Base-by-base conservation (phyloP, 306 rosid genomes). In the Dryas drummondii region DNA sequence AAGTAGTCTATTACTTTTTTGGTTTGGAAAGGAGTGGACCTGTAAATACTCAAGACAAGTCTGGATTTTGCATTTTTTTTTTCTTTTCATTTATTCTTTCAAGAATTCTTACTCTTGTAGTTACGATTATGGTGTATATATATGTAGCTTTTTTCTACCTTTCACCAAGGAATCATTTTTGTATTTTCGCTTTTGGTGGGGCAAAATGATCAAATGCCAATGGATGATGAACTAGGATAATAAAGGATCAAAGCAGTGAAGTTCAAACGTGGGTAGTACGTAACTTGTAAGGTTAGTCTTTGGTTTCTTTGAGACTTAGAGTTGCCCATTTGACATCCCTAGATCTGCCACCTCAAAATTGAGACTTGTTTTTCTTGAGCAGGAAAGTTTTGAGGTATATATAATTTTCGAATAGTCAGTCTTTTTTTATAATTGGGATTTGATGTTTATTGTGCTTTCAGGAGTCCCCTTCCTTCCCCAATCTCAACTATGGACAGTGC, bases 41-140 rank as follows among this genome's bases (percentile, higher is more conserved):
- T 76, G 84, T 80, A 78, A 44, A 57, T 75, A 69, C 62, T 7
- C 49, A 7, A 26, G 40, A 27, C 61, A 47, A 27, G 40, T 16
- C 44, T 49, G 45, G 73, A 32, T 32, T 57, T 47, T 51, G 40
- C 12, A 17, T 56, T 17, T 48, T 14, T 32, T 12, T n/a, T 63
- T 7, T 71, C 46, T 5, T 76, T 55, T 73, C 12, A 11, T 0
- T 41, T 7, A 12, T 40, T 2, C 1, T 51, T 26, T 9, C 51
- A 40, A 41, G 37, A 53, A 3, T 2, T 16, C 49, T 56, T 52
- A 46, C 11, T 51, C 13, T 3, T 51, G 59, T 66, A 58, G 14
- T 47, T 60, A 50, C n/a, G 1, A 9, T 27, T 32, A 54, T 32
- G 5, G 16, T 73, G 74, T 68, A 44, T 47, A 71, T 13, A 44